phyloP scores from a whole-genome alignment of 805 yeast genomes.

The Starmerella kuoi region DNA sequence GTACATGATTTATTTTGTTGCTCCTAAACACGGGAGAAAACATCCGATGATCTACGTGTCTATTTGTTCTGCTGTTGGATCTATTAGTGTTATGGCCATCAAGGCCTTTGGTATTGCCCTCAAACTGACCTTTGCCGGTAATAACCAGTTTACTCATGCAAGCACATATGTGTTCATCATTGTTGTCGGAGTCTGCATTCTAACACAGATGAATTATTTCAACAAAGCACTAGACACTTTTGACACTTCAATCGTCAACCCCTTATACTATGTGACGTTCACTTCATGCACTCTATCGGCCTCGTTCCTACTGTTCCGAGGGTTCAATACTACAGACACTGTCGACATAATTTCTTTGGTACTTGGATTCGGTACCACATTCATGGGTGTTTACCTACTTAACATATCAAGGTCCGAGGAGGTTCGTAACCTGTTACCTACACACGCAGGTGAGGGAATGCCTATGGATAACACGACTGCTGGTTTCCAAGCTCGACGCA shows the following conservation, averaged over 20 bases:
- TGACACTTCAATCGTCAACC: conserved; percentile 85
- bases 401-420: conserved; percentile 53
- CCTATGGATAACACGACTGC: conserved; percentile 79
- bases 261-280: conserved; percentile 79
- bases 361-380: conserved; percentile 76
- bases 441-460: conserved; percentile 52
- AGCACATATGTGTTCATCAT: conserved; percentile 71
- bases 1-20: conserved; percentile 72
- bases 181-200: conserved; percentile 68
- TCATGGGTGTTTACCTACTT: conserved; percentile 73
- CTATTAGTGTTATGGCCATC: conserved; percentile 81
- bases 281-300: conserved; percentile 81
- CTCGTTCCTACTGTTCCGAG: conserved; percentile 72
- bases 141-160: conserved; percentile 74
- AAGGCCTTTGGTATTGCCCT: conserved; percentile 89
- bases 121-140: conserved; percentile 71
- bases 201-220: conserved; percentile 88
- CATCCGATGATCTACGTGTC: conserved; percentile 85
- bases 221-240: conserved; percentile 88
- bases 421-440: conserved; percentile 28
- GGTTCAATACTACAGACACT: conserved; percentile 72
- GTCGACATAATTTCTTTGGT: conserved; percentile 70
- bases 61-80: conserved; percentile 81
- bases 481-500: conserved; percentile 63
- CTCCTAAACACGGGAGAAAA: conserved; percentile 64